Conservation (phyloP, 805 yeast genomes). For the Saccharomyces jurei region DNA sequence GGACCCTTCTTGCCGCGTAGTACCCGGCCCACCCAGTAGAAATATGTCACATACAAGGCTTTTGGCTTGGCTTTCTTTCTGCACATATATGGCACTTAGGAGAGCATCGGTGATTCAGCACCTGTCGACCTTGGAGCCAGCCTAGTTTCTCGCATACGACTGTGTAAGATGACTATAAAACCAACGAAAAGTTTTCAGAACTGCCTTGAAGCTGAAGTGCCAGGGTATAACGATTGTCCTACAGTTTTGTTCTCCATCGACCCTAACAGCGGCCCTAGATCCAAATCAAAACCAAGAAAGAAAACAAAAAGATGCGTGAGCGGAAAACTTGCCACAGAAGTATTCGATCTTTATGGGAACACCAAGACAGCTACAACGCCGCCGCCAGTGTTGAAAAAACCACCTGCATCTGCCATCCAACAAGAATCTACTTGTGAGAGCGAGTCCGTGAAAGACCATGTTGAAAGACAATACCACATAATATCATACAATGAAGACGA, state of each 20-base stretch:
- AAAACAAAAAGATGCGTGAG: neutral
- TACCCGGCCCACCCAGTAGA: neutral
- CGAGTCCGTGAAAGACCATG: neutral
- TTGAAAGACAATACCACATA: neutral
- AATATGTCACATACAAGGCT: neutral
- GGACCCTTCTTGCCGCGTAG: neutral
- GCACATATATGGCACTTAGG: neutral
- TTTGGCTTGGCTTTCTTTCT: neutral
- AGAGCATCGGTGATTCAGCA: neutral
- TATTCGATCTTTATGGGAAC: slow-evolving; percentile 15
- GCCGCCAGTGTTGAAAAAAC: slow-evolving; percentile 15
- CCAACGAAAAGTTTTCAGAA: slow-evolving; percentile 32
- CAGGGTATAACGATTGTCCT: slow-evolving; percentile 40
- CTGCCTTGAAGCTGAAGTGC: slow-evolving; percentile 34
- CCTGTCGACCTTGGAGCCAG: neutral
- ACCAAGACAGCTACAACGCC: slow-evolving; percentile 13
- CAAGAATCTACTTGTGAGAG: neutral
- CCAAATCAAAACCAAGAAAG: slow-evolving; percentile 14
- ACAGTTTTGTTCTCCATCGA: slow-evolving; percentile 17
- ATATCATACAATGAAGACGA: slow-evolving; percentile 8
- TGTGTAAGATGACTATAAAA: neutral
- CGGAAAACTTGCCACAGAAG: slow-evolving; percentile 7
- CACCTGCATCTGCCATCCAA: neutral
- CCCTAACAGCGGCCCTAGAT: neutral
- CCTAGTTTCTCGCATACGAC: neutral